Evolutionary conservation across 2,329 filamentous ascomycete species (phyloP).

Genomic region (Beauveria sp.): DNA sequence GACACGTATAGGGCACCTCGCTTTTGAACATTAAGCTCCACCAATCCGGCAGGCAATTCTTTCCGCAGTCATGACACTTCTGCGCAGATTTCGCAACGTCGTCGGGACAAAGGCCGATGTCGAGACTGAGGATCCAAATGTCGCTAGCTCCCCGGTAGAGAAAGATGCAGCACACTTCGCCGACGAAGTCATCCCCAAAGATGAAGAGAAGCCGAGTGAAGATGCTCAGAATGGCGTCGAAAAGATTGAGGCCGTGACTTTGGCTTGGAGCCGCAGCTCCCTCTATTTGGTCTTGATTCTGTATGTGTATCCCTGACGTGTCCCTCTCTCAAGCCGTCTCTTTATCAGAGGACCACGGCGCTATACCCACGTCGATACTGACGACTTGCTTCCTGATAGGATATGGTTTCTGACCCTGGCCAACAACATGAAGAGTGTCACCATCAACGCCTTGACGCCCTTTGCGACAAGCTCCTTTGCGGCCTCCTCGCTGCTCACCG

Average conservation of each 20-base stretch:
- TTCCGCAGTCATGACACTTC: not conserved
- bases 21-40: not conserved
- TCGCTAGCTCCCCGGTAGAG: not conserved
- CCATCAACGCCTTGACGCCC: not conserved
- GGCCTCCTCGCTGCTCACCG: not conserved
- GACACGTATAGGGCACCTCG: not conserved
- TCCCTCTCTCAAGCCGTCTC: too few relatives aligned
- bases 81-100: not conserved
- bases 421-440: conserved; percentile 3
- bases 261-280: not conserved
- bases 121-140: not conserved
- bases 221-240: not conserved
- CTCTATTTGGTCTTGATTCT: not conserved
- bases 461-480: conserved; percentile 3
- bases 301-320: not conserved
- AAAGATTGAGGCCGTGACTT: not conserved
- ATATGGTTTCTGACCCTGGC: conserved; percentile 3
- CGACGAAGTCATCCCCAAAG: not conserved
- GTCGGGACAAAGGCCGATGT: not conserved
- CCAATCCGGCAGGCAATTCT: not conserved
- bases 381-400: not conserved
- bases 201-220: not conserved
- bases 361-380: not conserved
- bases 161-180: not conserved
- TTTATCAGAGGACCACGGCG: too few relatives aligned